Evolutionary conservation across 2,329 filamentous ascomycete species (phyloP).

Genomic region (Ascochyta koolunga): DNA sequence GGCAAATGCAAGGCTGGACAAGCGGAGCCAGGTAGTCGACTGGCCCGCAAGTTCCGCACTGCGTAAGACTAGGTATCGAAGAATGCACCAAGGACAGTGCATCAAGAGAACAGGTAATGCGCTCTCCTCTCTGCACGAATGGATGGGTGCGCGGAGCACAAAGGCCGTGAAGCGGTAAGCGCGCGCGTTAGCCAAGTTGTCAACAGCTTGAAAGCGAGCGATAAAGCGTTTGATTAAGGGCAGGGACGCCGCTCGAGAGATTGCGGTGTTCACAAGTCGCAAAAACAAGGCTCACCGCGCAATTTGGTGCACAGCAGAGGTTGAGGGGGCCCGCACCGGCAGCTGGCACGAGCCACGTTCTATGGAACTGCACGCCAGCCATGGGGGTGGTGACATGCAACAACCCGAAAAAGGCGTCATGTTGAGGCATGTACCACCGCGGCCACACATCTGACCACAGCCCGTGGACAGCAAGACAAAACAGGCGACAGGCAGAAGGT

Average conservation of each 20-base stretch:
- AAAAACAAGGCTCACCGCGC: slow-evolving; percentile 27
- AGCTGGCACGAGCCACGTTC: slow-evolving; percentile 19
- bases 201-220: slow-evolving; percentile 15
- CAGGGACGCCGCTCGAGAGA: slow-evolving; percentile 22
- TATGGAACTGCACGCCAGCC: slow-evolving; percentile 2
- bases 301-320: slow-evolving; percentile 17
- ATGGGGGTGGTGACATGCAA: slow-evolving; percentile 1
- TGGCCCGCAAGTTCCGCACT: slow-evolving; percentile 1
- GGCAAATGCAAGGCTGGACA: slow-evolving; percentile 14
- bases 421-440: slow-evolving; percentile 17
- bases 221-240: slow-evolving; percentile 17
- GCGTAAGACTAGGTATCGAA: not conserved
- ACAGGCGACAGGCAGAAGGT: slow-evolving; percentile 11
- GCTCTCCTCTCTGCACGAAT: slow-evolving; percentile 6
- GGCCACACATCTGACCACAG: slow-evolving; percentile 15
- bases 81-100: slow-evolving; percentile 13
- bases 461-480: slow-evolving; percentile 13
- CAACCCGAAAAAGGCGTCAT: slow-evolving; percentile 13
- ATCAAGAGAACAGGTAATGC: slow-evolving; percentile 1
- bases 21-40: slow-evolving; percentile 12
- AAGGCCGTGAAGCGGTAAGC: slow-evolving; percentile 9
- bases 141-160: slow-evolving; percentile 1
- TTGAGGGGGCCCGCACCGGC: slow-evolving; percentile 11
- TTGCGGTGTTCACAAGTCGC: slow-evolving; percentile 30
- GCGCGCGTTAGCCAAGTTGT: slow-evolving; percentile 13